Evolutionary conservation across 164 flowering plant species (phyloP).

Genomic region (Kalanchoe fedtschenkoi): DNA sequence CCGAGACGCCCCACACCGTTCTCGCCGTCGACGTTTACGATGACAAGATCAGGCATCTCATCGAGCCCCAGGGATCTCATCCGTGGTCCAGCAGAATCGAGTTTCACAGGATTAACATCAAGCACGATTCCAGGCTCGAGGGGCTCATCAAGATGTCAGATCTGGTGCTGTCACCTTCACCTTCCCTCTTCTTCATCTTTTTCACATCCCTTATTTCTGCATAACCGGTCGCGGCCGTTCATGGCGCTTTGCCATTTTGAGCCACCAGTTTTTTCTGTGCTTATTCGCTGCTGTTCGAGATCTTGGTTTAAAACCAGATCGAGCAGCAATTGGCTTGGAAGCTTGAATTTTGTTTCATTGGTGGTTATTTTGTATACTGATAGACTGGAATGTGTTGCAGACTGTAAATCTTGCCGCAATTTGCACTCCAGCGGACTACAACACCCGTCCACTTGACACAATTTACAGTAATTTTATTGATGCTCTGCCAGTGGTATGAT

Average conservation of each 20-base stretch:
- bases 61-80: slow-evolving; percentile 30
- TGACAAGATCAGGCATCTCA: slow-evolving; percentile 82
- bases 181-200: not conserved
- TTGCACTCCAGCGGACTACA: slow-evolving; percentile 83
- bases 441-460: slow-evolving; percentile 73
- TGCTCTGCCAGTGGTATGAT: slow-evolving; percentile 70
- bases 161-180: slow-evolving; percentile 46
- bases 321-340: no score
- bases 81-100: slow-evolving; percentile 70
- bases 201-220: no score
- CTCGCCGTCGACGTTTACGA: slow-evolving; percentile 71
- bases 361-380: not conserved
- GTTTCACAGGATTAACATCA: slow-evolving; percentile 92
- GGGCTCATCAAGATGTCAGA: slow-evolving; percentile 94
- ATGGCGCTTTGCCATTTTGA: not conserved
- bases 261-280: not conserved
- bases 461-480: slow-evolving; percentile 83
- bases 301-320: not conserved
- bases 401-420: slow-evolving; percentile 78
- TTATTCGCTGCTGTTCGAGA: not conserved
- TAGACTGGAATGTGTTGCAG: slow-evolving; percentile 17
- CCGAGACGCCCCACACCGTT: slow-evolving; percentile 69
- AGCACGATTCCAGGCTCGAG: slow-evolving; percentile 92
- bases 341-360: not conserved
- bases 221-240: no score